Conservation (phyloP, 1,139 yeast genomes). For the Scheffersomyces titani region DNA sequence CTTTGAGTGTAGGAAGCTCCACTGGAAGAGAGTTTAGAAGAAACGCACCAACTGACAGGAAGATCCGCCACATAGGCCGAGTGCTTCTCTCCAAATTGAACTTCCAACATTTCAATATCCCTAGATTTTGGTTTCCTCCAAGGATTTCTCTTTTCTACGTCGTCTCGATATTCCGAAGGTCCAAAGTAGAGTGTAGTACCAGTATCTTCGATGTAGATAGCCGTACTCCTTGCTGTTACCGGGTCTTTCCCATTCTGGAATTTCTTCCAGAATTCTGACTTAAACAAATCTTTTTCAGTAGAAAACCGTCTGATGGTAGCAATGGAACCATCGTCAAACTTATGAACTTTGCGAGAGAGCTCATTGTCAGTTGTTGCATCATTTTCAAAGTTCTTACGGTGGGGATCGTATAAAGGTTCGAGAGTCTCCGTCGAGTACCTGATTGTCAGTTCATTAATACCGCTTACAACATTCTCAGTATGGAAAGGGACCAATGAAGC, state of each 20-base stretch:
- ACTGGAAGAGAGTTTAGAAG: slow-evolving; percentile 17
- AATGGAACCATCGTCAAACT: not conserved
- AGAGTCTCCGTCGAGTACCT: not conserved
- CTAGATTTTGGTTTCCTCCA: slow-evolving; percentile 2
- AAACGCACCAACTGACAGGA: slow-evolving; percentile 20
- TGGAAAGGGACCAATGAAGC: no score
- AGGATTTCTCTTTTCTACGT: not conserved
- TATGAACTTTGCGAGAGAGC: not conserved
- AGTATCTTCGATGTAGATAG: slow-evolving; percentile 13
- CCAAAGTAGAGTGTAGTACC: slow-evolving; percentile 14
- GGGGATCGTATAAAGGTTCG: not conserved
- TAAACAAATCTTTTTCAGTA: slow-evolving; percentile 9
- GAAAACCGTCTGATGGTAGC: slow-evolving; percentile 5
- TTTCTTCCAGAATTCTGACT: slow-evolving; percentile 18
- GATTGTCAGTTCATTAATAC: not conserved
- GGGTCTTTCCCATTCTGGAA: slow-evolving; percentile 12
- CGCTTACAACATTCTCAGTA: not conserved
- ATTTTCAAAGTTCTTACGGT: not conserved
- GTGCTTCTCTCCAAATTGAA: slow-evolving; percentile 16
- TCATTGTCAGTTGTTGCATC: not conserved
- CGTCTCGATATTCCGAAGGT: slow-evolving; percentile 7
- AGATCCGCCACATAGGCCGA: slow-evolving; percentile 4
- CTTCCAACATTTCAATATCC: slow-evolving; percentile 17
- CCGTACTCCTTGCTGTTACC: slow-evolving; percentile 12
- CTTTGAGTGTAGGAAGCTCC: slow-evolving; percentile 19